phyloP scores from a whole-genome alignment of 225 moss, liverwort and hornwort species.

The Pleurozium schreberi region DNA sequence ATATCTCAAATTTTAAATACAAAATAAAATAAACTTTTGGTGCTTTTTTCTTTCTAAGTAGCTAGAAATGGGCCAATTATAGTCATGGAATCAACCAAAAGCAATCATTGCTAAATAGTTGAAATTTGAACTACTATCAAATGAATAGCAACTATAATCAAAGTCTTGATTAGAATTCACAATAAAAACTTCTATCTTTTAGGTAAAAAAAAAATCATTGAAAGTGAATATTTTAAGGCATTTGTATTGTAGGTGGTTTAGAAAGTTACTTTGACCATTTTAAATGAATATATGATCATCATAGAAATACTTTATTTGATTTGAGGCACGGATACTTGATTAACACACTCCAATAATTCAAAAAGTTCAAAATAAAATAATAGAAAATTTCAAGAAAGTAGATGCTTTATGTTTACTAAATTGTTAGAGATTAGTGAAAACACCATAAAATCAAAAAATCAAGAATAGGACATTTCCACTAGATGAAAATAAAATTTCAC shows the following conservation, averaged over 20 bases:
- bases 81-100: not conserved
- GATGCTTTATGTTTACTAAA: not conserved
- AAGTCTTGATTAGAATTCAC: rapidly evolving
- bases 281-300: too few relatives aligned
- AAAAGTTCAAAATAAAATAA: not conserved
- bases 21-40: rapidly evolving
- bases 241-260: not conserved
- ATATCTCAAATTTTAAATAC: not conserved
- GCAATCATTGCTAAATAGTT: not conserved
- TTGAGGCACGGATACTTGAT: rapidly evolving
- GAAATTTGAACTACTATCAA: not conserved
- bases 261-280: not conserved
- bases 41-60: rapidly evolving
- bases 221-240: not conserved
- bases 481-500: too few relatives aligned
- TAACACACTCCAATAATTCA: not conserved
- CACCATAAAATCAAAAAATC: too few relatives aligned
- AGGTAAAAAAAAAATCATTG: not conserved
- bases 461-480: too few relatives aligned
- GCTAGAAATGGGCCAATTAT: not conserved
- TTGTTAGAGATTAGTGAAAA: too few relatives aligned
- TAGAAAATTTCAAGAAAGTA: rapidly evolving
- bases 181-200: not conserved
- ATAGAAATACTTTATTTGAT: too few relatives aligned
- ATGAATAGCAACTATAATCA: not conserved